These are phyloP conservation scores for Albatrellus sp. DNA, from an alignment of 1,284 basidiomycete genomes.

Conservation along the genomic window DNA sequence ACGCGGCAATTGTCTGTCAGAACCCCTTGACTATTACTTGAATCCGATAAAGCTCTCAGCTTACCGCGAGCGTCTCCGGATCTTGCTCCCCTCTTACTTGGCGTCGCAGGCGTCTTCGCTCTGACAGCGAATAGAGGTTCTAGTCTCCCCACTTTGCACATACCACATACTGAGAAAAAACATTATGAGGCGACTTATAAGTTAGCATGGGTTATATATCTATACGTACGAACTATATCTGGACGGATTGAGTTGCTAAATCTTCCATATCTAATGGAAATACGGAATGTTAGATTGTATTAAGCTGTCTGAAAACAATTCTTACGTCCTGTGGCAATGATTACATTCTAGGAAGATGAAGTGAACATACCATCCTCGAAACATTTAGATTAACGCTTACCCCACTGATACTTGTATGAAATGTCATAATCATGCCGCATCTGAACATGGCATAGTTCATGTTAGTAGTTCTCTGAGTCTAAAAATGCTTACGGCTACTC, in stretches of 20 bases:
- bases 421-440: conserved; percentile 70
- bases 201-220: neutral
- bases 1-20: no score
- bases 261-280: conserved; percentile 49
- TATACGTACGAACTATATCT: conserved; percentile 44
- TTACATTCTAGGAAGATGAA: conserved; percentile 39
- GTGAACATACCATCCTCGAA: neutral
- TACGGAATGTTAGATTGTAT: neutral
- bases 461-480: neutral
- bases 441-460: conserved; percentile 21
- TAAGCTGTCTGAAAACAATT: neutral
- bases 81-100: neutral
- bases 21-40: no score
- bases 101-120: conserved; percentile 1
- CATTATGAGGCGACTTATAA: neutral
- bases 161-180: conserved; percentile 28
- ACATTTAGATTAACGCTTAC: conserved; percentile 25
- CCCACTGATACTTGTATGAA: conserved; percentile 66
- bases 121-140: conserved; percentile 34
- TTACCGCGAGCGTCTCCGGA: no score
- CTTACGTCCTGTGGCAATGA: conserved; percentile 54
- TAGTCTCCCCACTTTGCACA: conserved; percentile 41
- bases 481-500: conserved; percentile 12
- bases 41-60: no score
- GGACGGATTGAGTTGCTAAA: conserved; percentile 67